phyloP scores from a whole-genome alignment of 2,329 filamentous ascomycete genomes.

The Neofusicoccum parvum region DNA sequence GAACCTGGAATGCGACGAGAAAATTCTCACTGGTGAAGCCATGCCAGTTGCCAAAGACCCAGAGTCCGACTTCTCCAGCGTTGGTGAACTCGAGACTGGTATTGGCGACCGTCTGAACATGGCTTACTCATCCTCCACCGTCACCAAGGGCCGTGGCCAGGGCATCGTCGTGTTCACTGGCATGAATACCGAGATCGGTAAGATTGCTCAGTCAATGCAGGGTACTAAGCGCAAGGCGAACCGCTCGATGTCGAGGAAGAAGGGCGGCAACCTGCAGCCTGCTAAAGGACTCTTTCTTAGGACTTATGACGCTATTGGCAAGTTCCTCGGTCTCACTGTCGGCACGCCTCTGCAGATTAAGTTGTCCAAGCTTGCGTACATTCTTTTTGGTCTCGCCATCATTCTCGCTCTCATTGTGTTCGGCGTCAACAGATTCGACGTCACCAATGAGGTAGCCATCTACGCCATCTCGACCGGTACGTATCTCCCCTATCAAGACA shows the following conservation, averaged over 20 bases:
- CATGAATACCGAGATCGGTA: slow-evolving; percentile 75
- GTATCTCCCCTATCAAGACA: neutral
- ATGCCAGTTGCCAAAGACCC: slow-evolving; percentile 67
- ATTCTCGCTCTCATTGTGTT: slow-evolving; percentile 41
- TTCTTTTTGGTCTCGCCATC: slow-evolving; percentile 40
- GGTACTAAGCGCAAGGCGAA: slow-evolving; percentile 51
- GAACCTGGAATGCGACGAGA: slow-evolving; percentile 76
- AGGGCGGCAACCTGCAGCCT: slow-evolving; percentile 47
- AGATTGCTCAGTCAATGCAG: slow-evolving; percentile 67
- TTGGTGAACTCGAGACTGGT: slow-evolving; percentile 53
- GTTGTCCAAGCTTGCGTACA: slow-evolving; percentile 25
- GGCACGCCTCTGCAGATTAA: slow-evolving; percentile 26
- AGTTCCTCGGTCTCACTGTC: slow-evolving; percentile 31
- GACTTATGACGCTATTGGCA: slow-evolving; percentile 24
- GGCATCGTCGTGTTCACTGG: slow-evolving; percentile 70
- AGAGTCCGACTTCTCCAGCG: slow-evolving; percentile 52
- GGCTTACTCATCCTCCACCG: slow-evolving; percentile 71
- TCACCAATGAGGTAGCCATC: slow-evolving; percentile 41
- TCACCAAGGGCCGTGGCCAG: slow-evolving; percentile 69
- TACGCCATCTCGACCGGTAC: slow-evolving; percentile 38
- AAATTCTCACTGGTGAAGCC: slow-evolving; percentile 73
- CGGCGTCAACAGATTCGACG: slow-evolving; percentile 38
- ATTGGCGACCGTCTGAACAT: slow-evolving; percentile 69
- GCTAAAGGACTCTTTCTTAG: slow-evolving; percentile 34
- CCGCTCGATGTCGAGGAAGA: slow-evolving; percentile 40